These are phyloP conservation scores for Cladosporium sp. DNA, from an alignment of 2,329 filamentous ascomycete genomes.

Conservation along the genomic window DNA sequence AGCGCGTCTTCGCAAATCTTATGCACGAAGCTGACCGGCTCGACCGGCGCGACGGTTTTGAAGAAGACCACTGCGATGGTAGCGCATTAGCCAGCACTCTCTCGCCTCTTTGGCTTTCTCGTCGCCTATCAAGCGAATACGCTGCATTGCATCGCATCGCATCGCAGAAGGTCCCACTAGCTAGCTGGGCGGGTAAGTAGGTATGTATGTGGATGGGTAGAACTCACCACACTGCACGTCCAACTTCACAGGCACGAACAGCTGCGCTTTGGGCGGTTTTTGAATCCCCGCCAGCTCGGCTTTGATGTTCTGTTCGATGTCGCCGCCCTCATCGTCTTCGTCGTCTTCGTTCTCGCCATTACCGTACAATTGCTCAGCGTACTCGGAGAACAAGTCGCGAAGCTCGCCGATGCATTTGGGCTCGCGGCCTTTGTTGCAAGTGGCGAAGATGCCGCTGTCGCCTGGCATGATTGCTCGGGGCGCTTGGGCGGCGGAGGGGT, in stretches of 20 bases:
- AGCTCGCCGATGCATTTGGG: constrained; percentile 66
- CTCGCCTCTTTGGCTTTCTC: not conserved
- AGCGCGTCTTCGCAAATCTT: constrained; percentile 55
- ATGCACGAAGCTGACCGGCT: constrained; percentile 58
- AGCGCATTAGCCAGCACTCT: not conserved
- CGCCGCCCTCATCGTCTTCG: constrained; percentile 35
- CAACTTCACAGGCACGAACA: constrained; percentile 51
- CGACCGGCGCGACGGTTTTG: constrained; percentile 52
- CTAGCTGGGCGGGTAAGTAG: not conserved
- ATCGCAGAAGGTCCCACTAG: no score
- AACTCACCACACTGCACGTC: constrained; percentile 53
- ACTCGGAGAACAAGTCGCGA: constrained; percentile 60
- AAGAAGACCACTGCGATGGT: constrained; percentile 52
- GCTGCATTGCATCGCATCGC: no score
- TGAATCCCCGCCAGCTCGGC: constrained; percentile 66
- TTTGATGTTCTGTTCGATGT: constrained; percentile 69
- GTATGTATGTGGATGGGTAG: not conserved
- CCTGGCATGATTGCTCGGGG: constrained; percentile 55
- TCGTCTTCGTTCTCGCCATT: constrained; percentile 39
- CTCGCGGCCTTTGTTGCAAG: constrained; percentile 69
- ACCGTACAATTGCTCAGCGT: constrained; percentile 56
- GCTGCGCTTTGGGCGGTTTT: constrained; percentile 43
- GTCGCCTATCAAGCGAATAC: not conserved
- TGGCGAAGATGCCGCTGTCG: constrained; percentile 73
- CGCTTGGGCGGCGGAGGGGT: constrained; percentile 22